These are phyloP conservation scores for Leccinum obscurum DNA, from an alignment of 768 basidiomycete genomes.

Conservation along the genomic window DNA sequence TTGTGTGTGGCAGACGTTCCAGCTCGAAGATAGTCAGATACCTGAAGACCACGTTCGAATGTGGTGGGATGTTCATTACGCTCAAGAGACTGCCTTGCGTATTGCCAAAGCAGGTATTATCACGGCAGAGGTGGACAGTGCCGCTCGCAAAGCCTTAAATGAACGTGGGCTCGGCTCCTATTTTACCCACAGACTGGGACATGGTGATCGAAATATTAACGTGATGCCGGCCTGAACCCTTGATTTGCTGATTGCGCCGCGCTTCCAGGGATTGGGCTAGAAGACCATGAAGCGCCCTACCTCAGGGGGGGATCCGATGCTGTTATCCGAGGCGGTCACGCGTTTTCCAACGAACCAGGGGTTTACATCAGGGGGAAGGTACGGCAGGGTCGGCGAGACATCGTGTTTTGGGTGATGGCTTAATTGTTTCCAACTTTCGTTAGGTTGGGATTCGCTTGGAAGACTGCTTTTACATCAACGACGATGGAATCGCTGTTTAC, in stretches of 20 bases:
- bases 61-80: conserved; percentile 66
- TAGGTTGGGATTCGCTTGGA: conserved; percentile 80
- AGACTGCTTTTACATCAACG: conserved; percentile 74
- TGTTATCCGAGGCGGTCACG: conserved; percentile 60
- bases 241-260: conserved; percentile 13
- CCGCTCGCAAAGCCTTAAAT: conserved; percentile 55
- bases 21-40: conserved; percentile 56
- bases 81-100: conserved; percentile 57
- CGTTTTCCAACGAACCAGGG: conserved; percentile 83
- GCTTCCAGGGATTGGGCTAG: conserved; percentile 72
- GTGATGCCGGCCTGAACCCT: conserved; percentile 11
- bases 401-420: background rate
- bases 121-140: conserved; percentile 58
- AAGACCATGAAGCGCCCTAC: conserved; percentile 82
- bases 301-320: conserved; percentile 67
- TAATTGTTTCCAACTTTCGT: conserved; percentile 15
- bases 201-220: conserved; percentile 48
- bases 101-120: conserved; percentile 48
- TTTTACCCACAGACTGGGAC: conserved; percentile 83
- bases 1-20: conserved; percentile 52
- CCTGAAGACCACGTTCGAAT: conserved; percentile 50
- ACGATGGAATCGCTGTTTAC: conserved; percentile 52
- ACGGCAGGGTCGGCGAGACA: background rate
- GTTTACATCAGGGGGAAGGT: conserved; percentile 72
- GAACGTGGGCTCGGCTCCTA: conserved; percentile 47